These are phyloP conservation scores for Alternaria sp. DNA, from an alignment of 2,329 filamentous ascomycete species.

Conservation along the genomic window DNA sequence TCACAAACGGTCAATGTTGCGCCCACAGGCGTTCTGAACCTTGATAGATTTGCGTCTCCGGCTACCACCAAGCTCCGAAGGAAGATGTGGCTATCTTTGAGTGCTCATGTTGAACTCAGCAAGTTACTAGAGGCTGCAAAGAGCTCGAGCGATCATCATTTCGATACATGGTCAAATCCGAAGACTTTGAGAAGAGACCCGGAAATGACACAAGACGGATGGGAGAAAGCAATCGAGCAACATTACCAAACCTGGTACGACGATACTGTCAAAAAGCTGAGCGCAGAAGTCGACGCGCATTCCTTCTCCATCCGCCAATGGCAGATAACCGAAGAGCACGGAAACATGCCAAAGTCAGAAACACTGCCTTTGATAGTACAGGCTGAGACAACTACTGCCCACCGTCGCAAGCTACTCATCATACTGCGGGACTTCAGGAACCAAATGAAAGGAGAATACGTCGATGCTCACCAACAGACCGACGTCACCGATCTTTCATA, in stretches of 20 bases:
- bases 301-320: not conserved
- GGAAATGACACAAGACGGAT: not conserved
- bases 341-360: rapidly evolving
- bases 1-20: not conserved
- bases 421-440: not conserved
- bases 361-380: not conserved
- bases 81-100: not conserved
- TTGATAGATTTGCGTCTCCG: not conserved
- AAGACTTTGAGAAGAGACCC: too few relatives aligned
- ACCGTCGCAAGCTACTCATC: not conserved
- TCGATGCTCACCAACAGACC: not conserved
- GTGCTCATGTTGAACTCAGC: not conserved
- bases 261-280: not conserved
- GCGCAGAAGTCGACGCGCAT: not conserved
- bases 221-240: not conserved
- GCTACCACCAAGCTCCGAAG: not conserved
- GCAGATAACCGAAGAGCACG: not conserved
- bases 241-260: not conserved
- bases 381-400: not conserved
- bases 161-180: not conserved
- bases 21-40: not conserved
- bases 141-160: not conserved
- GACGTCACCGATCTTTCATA: not conserved
- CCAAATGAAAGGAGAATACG: not conserved
- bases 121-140: not conserved